Conservation (phyloP, 208 protist species). For the Blechomonas ayalai region DNA sequence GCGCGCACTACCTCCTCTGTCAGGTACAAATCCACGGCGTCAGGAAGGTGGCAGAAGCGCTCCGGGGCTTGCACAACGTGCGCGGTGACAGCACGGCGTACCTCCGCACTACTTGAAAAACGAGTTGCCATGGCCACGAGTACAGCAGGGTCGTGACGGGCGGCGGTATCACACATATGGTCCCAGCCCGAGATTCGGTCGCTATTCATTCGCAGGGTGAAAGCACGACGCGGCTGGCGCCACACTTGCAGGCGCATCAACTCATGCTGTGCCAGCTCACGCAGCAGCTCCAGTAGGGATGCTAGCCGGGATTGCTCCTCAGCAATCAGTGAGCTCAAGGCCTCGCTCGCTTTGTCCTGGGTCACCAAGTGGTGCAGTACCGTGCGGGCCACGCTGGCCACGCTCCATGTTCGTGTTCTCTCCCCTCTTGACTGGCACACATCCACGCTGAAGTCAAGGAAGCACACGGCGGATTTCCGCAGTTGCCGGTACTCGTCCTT, state of each 20-base stretch:
- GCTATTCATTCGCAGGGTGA: constrained; percentile 6
- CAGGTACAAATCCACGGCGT: constrained; percentile 66
- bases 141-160: constrained; percentile 50
- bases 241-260: constrained; percentile 57
- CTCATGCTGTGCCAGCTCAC: constrained; percentile 65
- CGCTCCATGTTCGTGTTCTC: constrained; percentile 9
- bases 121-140: constrained; percentile 56
- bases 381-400: constrained; percentile 18
- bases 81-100: constrained; percentile 21
- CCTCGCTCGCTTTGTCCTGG: too few species aligned
- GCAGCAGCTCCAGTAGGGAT: constrained; percentile 42
- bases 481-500: constrained; percentile 28
- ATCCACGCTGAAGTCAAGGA: constrained; percentile 48
- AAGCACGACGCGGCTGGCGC: constrained; percentile 47
- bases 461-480: constrained; percentile 24
- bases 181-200: too few species aligned
- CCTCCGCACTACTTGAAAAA: constrained; percentile 39
- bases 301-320: constrained; percentile 37
- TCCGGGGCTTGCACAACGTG: constrained; percentile 39
- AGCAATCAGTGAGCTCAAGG: too few species aligned
- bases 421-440: constrained; percentile 3
- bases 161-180: constrained; percentile 31
- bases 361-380: constrained; percentile 12
- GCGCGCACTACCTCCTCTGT: constrained; percentile 47
- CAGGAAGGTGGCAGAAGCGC: constrained; percentile 40